A percentile compares a stretch with the other conserved stretches of the same genome.
phyloP scores from a whole-genome alignment of 768 basidiomycete genomes.

The Tricholoma flavovirens region DNA sequence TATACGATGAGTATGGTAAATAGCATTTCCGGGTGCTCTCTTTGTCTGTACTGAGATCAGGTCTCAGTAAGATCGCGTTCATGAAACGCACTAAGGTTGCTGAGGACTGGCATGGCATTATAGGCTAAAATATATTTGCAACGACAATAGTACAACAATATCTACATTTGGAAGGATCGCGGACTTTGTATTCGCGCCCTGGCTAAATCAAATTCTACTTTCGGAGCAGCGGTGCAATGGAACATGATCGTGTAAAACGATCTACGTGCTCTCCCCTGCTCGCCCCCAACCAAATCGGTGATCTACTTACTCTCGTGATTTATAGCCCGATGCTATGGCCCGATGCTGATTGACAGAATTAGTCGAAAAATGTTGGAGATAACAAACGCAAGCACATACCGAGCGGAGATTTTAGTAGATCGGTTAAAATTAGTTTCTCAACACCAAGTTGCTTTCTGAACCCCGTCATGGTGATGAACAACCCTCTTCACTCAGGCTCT shows the following conservation, averaged over 20 bases:
- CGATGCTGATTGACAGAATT: constrained; percentile 1
- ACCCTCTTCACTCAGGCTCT: background rate
- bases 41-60: background rate
- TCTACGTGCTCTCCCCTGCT: background rate
- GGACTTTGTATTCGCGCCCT: background rate
- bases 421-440: background rate
- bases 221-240: background rate
- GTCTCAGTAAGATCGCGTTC: too few relatives aligned
- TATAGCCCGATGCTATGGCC: background rate
- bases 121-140: background rate
- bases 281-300: constrained; percentile 2
- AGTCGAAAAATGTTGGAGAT: background rate
- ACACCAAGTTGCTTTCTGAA: background rate
- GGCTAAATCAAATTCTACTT: background rate
- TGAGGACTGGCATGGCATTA: background rate
- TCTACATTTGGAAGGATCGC: background rate
- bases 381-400: background rate
- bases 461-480: background rate
- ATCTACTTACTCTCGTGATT: background rate
- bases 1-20: too few relatives aligned
- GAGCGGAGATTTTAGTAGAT: constrained; percentile 5
- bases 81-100: background rate
- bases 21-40: background rate
- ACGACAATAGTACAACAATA: background rate
- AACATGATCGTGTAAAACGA: background rate